Base-by-base conservation (phyloP, 2,329 filamentous ascomycete genomes). In the Ilyonectria mors-panacis region DNA sequence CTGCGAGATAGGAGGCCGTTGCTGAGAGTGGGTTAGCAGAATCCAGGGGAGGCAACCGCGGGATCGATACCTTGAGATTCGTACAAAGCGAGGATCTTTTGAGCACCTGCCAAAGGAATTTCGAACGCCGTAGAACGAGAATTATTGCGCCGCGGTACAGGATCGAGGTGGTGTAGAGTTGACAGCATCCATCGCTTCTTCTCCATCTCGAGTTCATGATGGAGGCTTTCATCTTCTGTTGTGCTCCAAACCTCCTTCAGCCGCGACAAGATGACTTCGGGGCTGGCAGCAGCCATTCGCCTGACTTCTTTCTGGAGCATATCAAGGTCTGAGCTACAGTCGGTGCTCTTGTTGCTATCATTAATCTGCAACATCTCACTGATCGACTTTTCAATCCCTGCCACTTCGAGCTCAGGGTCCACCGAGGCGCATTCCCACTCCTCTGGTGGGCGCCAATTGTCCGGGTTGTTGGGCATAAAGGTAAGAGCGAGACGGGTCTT, bases 161-260 rank as follows among this genome's bases (percentile, higher is more conserved):
- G 82, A 42, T 82, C 84, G 73, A 84, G 81, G 69, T 81, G 82
- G 67, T 85, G 83, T 59, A 92, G 79, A 1, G 85, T 85, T 30
- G 86, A 89, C 37, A 91, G 81, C 81, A 94, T 86, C 89, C 89
- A 91, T 26, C 69, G 68, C 72, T 89, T 88, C 74, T 88, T 87
- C 68, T 88, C 85, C 54, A 88, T 80, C 64, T 87, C 86, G 4
- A 87, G 73, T 57, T 72, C 68, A 1, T 48, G 33, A 2, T 68
- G 62, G 2, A 67, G 57, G 2, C 62, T 70, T 17, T 67, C 54
- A 13, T 71, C 70, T 2, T 45, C 17, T 1, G 61, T 65, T 2
- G 66, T 63, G 21, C 37, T 65, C 73, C 69, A 74, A 7, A 75
- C 65, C 19, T 69, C 85, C 35, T 85, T 88, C 42, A 92, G 81